Conservation (phyloP, 805 yeast genomes). For the Candida pseudofarinosa region DNA sequence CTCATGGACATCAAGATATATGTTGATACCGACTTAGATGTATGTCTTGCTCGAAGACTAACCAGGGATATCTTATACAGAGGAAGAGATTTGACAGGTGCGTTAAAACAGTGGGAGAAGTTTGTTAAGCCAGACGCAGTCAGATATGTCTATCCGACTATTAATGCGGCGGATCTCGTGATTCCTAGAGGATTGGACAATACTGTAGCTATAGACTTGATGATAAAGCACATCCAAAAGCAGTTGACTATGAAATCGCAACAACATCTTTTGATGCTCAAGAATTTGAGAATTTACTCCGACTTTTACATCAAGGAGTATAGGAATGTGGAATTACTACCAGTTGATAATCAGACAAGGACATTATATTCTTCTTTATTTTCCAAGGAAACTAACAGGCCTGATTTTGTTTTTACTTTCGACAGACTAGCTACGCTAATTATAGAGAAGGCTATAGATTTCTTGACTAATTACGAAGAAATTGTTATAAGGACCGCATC, state of each 20-base stretch:
- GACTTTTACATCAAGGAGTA: constrained; percentile 25
- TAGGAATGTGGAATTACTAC: constrained; percentile 34
- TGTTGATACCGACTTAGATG: constrained; percentile 91
- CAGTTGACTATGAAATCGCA: constrained; percentile 64
- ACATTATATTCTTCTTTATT: constrained; percentile 72
- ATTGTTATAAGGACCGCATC: constrained; percentile 25
- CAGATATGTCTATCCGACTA: constrained; percentile 66
- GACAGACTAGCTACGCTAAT: constrained; percentile 75
- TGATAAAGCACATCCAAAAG: constrained; percentile 73
- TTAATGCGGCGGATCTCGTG: constrained; percentile 77
- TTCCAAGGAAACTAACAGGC: constrained; percentile 50
- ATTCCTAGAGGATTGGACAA: constrained; percentile 92
- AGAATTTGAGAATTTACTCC: constrained; percentile 47
- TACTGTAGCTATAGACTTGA: constrained; percentile 69
- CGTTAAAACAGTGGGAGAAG: constrained; percentile 82
- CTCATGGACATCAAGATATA: constrained; percentile 83
- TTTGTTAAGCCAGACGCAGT: constrained; percentile 93
- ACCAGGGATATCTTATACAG: constrained; percentile 82
- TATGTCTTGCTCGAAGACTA: constrained; percentile 84
- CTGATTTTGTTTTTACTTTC: constrained; percentile 82
- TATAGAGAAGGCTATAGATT: constrained; percentile 64
- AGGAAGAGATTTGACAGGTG: constrained; percentile 80
- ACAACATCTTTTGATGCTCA: constrained; percentile 62
- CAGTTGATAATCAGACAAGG: constrained; percentile 58
- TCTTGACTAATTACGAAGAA: constrained; percentile 36